These are phyloP conservation scores for Solanum habrochaites DNA, from an alignment of 257 asterid genomes.

Conservation along the genomic window DNA sequence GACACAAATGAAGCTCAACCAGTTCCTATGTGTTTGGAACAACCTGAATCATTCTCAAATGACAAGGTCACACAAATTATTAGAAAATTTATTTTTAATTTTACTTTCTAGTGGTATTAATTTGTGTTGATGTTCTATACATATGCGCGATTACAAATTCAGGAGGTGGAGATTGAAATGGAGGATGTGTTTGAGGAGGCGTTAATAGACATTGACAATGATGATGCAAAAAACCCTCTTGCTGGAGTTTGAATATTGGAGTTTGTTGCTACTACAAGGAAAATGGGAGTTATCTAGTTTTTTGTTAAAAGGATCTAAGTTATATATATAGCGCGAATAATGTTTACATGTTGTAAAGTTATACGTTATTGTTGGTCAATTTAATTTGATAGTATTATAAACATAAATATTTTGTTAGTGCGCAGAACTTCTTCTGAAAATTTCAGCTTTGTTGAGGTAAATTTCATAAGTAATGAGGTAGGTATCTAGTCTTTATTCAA, in stretches of 20 bases:
- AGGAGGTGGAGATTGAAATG: slow-evolving; percentile 84
- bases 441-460: not conserved
- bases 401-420: not conserved
- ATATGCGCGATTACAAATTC: not conserved
- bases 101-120: not conserved
- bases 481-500: not conserved
- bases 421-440: too few species aligned
- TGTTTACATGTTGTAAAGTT: not conserved
- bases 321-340: not conserved
- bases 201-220: slow-evolving; percentile 46
- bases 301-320: not conserved
- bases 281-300: slow-evolving; percentile 43
- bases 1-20: slow-evolving; percentile 39
- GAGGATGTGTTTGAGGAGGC: slow-evolving; percentile 74
- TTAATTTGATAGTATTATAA: not conserved
- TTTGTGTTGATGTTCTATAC: not conserved
- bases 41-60: slow-evolving; percentile 23
- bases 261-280: slow-evolving; percentile 63
- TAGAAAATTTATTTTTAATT: not conserved
- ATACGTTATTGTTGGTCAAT: not conserved
- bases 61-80: slow-evolving; percentile 38
- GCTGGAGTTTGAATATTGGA: slow-evolving; percentile 57
- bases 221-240: slow-evolving; percentile 59
- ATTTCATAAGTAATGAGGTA: not conserved
- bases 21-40: slow-evolving; percentile 62